A percentile compares a stretch with the other conserved stretches of the same genome.
phyloP scores from a whole-genome alignment of 2,329 filamentous ascomycete species.

The Ophiostoma australiae region DNA sequence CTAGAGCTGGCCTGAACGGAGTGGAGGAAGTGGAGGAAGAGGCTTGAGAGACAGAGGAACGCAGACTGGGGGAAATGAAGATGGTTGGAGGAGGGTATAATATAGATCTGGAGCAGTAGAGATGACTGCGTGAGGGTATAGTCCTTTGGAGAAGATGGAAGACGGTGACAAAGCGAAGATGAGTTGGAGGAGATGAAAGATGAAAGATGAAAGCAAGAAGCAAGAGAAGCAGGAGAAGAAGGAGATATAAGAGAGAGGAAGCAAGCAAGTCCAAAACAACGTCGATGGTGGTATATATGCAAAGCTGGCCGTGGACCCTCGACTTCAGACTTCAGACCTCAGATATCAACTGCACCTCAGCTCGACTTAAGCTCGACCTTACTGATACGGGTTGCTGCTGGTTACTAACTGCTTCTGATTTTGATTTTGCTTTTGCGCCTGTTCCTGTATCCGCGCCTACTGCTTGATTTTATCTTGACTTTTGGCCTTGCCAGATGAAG shows the following conservation, averaged over 20 bases:
- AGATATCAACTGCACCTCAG: not conserved
- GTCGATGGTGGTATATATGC: constrained; percentile 6
- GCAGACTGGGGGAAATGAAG: not conserved
- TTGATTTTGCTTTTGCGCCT: too few relatives aligned
- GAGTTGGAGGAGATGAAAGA: not conserved
- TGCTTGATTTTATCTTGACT: not conserved
- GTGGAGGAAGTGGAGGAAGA: not conserved
- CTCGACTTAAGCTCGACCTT: not conserved
- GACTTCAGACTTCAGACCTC: not conserved
- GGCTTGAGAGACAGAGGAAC: not conserved
- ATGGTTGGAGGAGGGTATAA: not conserved
- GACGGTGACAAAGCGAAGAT: not conserved
- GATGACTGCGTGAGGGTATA: not conserved
- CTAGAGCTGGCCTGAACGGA: not conserved
- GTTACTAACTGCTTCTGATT: not conserved
- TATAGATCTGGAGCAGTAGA: not conserved
- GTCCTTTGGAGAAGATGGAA: not conserved
- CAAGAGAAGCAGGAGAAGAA: not conserved
- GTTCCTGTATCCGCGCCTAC: not conserved
- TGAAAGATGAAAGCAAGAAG: not conserved
- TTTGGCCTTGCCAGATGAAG: constrained; percentile 1
- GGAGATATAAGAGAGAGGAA: not conserved
- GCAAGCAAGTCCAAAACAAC: not conserved
- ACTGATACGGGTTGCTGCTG: not conserved
- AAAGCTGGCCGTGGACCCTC: not conserved